Evolutionary conservation across 805 yeast species (phyloP).

Genomic region (Cyberlindnera subsufficiens): DNA sequence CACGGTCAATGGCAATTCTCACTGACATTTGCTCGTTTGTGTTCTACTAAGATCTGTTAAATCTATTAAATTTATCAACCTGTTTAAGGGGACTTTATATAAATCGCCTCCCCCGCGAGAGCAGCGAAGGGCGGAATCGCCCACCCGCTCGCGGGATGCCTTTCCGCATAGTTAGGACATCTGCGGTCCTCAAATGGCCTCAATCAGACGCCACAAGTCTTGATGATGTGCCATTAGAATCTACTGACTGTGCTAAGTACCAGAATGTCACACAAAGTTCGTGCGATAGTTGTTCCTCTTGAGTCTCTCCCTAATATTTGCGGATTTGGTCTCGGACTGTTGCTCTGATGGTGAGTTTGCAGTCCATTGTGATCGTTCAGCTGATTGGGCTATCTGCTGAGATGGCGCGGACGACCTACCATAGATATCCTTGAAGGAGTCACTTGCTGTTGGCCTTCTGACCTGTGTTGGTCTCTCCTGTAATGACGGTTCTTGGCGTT

Average conservation of each 20-base stretch:
- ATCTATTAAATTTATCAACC: too few relatives aligned
- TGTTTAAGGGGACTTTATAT: too few relatives aligned
- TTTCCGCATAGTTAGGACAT: too few relatives aligned
- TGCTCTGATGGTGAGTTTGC: background rate
- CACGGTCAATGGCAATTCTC: conserved; percentile 51
- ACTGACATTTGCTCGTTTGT: conserved; percentile 3
- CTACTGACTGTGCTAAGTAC: too few relatives aligned
- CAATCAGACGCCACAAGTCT: too few relatives aligned
- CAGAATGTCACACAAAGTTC: conserved; percentile 10
- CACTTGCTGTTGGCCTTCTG: conserved; percentile 9
- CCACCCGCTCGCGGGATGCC: too few relatives aligned
- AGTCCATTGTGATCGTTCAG: background rate
- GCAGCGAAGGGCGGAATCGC: too few relatives aligned
- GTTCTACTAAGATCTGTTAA: too few relatives aligned
- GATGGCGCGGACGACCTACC: conserved; percentile 1
- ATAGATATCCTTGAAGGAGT: conserved; percentile 16
- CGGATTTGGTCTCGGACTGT: background rate
- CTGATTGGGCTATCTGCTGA: background rate
- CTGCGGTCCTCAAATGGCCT: too few relatives aligned
- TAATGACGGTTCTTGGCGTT: conserved; percentile 2
- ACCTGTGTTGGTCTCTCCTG: background rate
- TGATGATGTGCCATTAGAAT: too few relatives aligned
- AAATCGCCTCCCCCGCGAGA: too few relatives aligned
- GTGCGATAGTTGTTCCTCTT: conserved; percentile 21
- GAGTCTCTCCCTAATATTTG: conserved; percentile 19